Base-by-base conservation (phyloP, 495 filamentous ascomycete genomes). In the Tuber magnatum region DNA sequence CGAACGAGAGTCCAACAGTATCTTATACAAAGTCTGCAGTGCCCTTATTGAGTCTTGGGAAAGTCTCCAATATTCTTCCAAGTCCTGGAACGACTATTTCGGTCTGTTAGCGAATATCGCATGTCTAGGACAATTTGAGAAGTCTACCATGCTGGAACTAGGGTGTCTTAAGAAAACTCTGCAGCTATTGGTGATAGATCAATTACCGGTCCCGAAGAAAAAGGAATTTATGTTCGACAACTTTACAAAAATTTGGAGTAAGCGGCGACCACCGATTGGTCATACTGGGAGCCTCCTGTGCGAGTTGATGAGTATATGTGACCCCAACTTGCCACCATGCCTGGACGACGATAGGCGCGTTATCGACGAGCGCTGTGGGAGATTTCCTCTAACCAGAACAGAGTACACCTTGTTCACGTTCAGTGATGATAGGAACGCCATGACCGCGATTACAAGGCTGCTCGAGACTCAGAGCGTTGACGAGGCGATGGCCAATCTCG, bases 11-110 rank as follows among this genome's bases (percentile, higher is more conserved):
- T 71, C 76, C 85, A 84, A 74, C 83, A 81, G 82, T 56, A 81
- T 88, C 9, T 85, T 94, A 72, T 85, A 87, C 42, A 80, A 84
- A 40, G 81, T 95, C 73, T 88, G 91, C 75, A 82, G 82, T 5
- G 85, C 83, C 24, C 78, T 91, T 14, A 83, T 83, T 61, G 86
- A 87, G 18, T 75, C 89, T 9, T 91, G 88, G 88, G 77, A 86
- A 6, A 81, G 81, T 14, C 81, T 92, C 42, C 89, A 92, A 74
- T 82, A 83, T 3, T 84, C 86, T 39, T 81, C 87, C 35, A 89
- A 91, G 43, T 87, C 89, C 14, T 97, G 93, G 93, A 88, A 89
- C 61, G 93, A 97, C 80, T 94, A 92, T 68, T 95, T 95, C 78
- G 89, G 88, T 40, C 86, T 92, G 44, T 84, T 94, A 76, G 79